Evolutionary conservation across 2,329 filamentous ascomycete genomes (phyloP).

Genomic region (Bipolaris bicolor): DNA sequence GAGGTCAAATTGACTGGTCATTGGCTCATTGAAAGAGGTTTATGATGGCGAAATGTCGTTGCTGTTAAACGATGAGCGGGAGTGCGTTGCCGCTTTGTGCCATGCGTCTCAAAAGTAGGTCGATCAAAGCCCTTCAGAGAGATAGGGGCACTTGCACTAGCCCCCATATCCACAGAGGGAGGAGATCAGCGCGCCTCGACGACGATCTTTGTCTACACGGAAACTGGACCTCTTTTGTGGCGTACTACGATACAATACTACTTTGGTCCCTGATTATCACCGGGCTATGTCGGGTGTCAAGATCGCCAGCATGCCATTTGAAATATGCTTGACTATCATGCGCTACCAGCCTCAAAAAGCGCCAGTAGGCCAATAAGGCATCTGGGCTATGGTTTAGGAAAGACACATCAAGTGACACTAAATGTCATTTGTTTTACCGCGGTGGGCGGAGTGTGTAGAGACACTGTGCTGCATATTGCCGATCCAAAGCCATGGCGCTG

Average conservation of each 20-base stretch:
- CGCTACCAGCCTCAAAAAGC: background rate
- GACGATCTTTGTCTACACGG: constrained; percentile 6
- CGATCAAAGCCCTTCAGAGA: background rate
- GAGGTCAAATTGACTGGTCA: background rate
- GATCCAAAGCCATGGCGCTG: background rate
- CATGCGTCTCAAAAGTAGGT: background rate
- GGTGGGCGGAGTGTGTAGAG: background rate
- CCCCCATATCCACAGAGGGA: background rate
- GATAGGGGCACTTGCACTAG: constrained; percentile 5
- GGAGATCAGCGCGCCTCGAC: constrained; percentile 3
- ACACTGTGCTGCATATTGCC: background rate
- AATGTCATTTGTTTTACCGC: too few relatives aligned
- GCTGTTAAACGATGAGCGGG: constrained; percentile 3
- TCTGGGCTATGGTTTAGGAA: background rate
- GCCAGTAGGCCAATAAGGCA: too few relatives aligned
- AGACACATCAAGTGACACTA: background rate
- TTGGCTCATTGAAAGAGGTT: constrained; percentile 2
- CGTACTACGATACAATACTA: background rate
- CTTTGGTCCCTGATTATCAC: background rate
- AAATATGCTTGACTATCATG: background rate
- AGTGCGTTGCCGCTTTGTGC: constrained; percentile 1
- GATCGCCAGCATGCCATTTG: background rate
- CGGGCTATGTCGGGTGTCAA: background rate
- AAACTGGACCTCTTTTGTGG: background rate
- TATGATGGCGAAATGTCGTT: constrained; percentile 4